These are phyloP conservation scores for Flagelloscypha sp. DNA, from an alignment of 768 basidiomycete species.

Conservation along the genomic window DNA sequence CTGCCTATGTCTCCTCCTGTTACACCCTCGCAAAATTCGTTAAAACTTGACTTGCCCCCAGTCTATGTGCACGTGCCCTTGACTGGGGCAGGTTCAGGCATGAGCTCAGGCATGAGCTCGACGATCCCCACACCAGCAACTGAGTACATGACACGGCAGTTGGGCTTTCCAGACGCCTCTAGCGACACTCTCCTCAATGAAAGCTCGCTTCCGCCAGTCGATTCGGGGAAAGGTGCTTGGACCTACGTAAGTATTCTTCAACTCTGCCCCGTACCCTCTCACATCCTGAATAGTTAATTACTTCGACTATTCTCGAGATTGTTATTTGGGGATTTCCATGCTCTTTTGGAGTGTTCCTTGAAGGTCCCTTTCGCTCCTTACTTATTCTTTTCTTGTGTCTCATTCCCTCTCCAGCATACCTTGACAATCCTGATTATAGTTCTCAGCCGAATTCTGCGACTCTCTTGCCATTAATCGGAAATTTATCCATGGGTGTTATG, in stretches of 20 bases:
- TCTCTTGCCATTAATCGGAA: conserved; percentile 22
- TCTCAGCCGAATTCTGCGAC: conserved; percentile 15
- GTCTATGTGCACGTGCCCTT: too few species aligned
- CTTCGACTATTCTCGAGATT: conserved; percentile 18
- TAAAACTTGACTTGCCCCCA: too few species aligned
- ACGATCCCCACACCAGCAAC: conserved; percentile 27
- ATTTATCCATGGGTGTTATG: conserved; percentile 20
- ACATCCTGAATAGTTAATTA: conserved; percentile 13
- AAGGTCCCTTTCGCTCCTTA: conserved; percentile 5
- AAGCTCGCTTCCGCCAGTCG: conserved; percentile 14
- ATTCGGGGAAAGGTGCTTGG: conserved; percentile 18
- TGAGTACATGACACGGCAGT: conserved; percentile 13
- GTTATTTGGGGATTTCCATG: conserved; percentile 23
- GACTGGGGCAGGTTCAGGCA: too few species aligned
- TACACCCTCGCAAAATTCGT: too few species aligned
- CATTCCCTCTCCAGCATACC: conserved; percentile 13
- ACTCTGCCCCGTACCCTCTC: neutral
- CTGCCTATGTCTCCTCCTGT: too few species aligned
- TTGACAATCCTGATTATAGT: conserved; percentile 14
- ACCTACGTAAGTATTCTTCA: conserved; percentile 15
- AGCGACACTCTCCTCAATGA: conserved; percentile 8
- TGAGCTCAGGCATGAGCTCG: conserved; percentile 23
- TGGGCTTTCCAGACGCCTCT: conserved; percentile 6
- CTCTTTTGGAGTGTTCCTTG: conserved; percentile 21
- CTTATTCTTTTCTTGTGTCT: neutral